phyloP scores from a whole-genome alignment of 768 basidiomycete species.

The Pleurotus eryngii region DNA sequence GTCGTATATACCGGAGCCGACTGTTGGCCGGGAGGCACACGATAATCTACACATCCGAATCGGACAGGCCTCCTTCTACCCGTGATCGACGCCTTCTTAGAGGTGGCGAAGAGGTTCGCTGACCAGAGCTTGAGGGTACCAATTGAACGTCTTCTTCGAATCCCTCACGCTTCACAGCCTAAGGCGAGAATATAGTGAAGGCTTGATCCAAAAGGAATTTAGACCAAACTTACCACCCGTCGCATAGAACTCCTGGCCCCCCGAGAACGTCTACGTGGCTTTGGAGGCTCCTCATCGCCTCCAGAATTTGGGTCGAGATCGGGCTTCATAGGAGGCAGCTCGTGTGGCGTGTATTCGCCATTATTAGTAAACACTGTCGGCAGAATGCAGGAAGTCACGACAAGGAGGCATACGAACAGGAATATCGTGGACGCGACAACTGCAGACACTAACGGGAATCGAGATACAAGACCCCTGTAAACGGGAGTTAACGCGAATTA shows the following conservation, averaged over 20 bases:
- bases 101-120: slow-evolving; percentile 22
- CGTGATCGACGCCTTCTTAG: slow-evolving; percentile 47
- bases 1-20: slow-evolving; percentile 4
- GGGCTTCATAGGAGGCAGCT: neutral
- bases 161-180: slow-evolving; percentile 29
- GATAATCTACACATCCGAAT: slow-evolving; percentile 23
- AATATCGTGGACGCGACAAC: slow-evolving; percentile 43
- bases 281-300: slow-evolving; percentile 13
- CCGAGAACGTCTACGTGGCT: slow-evolving; percentile 21
- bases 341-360: slow-evolving; percentile 4
- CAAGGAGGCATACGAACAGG: slow-evolving; percentile 41
- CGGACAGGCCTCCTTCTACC: slow-evolving; percentile 26
- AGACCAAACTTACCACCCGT: slow-evolving; percentile 16
- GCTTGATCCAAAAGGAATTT: neutral
- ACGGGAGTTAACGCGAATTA: slow-evolving; percentile 1
- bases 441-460: slow-evolving; percentile 61
- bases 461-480: slow-evolving; percentile 62
- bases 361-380: slow-evolving; percentile 35
- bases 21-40: neutral
- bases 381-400: slow-evolving; percentile 50
- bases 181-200: neutral
- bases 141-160: slow-evolving; percentile 21
- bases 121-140: slow-evolving; percentile 23
- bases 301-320: slow-evolving; percentile 13
- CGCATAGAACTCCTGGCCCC: slow-evolving; percentile 21